Conservation (phyloP, 306 rosid genomes). For the Quercus bicolor region DNA sequence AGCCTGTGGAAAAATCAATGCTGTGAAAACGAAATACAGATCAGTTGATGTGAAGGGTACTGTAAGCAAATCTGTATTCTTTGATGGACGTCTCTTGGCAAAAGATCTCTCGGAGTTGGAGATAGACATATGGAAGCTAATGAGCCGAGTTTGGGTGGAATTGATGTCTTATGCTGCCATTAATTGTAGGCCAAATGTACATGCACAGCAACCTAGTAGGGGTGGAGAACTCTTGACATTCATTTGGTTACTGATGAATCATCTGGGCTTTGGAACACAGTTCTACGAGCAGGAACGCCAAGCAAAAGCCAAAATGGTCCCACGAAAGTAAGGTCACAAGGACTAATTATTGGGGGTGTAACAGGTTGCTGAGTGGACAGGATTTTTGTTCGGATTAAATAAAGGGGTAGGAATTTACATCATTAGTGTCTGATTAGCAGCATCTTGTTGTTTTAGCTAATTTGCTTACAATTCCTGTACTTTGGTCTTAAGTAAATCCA, state of each 20-base stretch:
- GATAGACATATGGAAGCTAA: slow-evolving; percentile 4
- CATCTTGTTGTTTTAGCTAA: no score
- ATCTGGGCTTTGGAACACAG: slow-evolving; percentile 34
- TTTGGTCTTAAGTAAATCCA: no score
- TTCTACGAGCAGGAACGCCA: slow-evolving; percentile 21
- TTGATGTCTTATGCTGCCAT: slow-evolving; percentile 22
- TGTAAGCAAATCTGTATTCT: slow-evolving; percentile 22
- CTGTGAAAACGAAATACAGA: not conserved
- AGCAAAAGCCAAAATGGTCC: slow-evolving; percentile 6
- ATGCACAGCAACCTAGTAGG: slow-evolving; percentile 29
- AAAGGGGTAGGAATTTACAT: no score
- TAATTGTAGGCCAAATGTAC: slow-evolving; percentile 20
- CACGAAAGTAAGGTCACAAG: no score
- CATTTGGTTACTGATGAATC: slow-evolving; percentile 30
- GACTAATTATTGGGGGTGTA: no score
- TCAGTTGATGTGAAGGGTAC: slow-evolving; percentile 17
- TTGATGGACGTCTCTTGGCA: slow-evolving; percentile 14
- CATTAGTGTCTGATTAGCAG: no score
- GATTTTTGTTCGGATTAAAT: no score
- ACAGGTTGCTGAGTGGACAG: no score
- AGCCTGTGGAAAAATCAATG: not conserved
- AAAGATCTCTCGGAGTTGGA: not conserved
- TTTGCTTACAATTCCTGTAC: no score
- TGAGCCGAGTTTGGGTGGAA: slow-evolving; percentile 32
- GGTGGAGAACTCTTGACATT: slow-evolving; percentile 34